A percentile compares a stretch with the other conserved stretches of the same genome.
Conservation (phyloP, 1,139 yeast genomes). For the Suhomyces maxii region DNA sequence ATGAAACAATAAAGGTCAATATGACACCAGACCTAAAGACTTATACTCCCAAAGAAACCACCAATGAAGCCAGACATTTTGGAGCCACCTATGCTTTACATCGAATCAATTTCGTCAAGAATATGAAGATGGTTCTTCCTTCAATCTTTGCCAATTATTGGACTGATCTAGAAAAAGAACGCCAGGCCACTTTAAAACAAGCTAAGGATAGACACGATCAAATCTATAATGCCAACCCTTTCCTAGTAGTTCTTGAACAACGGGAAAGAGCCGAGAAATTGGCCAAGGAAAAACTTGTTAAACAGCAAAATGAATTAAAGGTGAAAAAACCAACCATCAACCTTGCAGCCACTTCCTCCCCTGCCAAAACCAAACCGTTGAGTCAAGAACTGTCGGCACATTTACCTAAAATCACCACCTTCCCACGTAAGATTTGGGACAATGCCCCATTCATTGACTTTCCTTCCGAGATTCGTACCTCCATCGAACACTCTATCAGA, state of each 20-base stretch:
- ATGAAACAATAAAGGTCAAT: constrained; percentile 58
- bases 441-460: constrained; percentile 56
- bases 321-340: constrained; percentile 44
- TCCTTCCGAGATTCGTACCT: constrained; percentile 47
- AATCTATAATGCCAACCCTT: constrained; percentile 70
- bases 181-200: constrained; percentile 46
- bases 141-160: constrained; percentile 77
- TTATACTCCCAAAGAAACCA: constrained; percentile 68
- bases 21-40: constrained; percentile 59
- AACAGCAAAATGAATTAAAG: constrained; percentile 36
- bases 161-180: constrained; percentile 64
- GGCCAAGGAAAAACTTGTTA: constrained; percentile 46
- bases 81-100: constrained; percentile 88
- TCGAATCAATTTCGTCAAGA: constrained; percentile 76
- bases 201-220: constrained; percentile 49
- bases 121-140: constrained; percentile 84
- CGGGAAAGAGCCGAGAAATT: constrained; percentile 42
- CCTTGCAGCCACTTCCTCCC: constrained; percentile 10
- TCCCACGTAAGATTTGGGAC: constrained; percentile 68
- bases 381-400: neutral
- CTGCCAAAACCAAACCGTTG: neutral
- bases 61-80: constrained; percentile 85
- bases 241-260: constrained; percentile 57
- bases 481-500: constrained; percentile 55
- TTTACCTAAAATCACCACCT: constrained; percentile 23